Base-by-base conservation (phyloP, 2,329 filamentous ascomycete species). In the Beauveria medogensis region DNA sequence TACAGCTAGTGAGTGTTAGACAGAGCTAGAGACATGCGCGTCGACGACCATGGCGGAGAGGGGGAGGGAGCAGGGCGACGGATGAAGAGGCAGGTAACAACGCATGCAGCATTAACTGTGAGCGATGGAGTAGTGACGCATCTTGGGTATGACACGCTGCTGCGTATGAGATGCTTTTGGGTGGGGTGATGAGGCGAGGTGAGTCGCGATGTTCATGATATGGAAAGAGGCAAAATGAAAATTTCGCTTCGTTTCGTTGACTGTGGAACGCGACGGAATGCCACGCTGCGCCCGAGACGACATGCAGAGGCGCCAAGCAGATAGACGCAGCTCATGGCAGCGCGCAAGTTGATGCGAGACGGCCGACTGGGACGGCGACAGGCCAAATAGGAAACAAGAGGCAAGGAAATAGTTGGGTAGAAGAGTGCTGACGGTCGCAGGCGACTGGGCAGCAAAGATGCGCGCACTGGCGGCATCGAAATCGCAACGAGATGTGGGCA, bases 391-490 rank as follows among this genome's bases (percentile, higher is more conserved):
- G n/a, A 20, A 37, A 20, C 5, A 34, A 20, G 22, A 37, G 12
- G 34, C 34, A 16, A 37, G 30, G 7, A 9, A 50, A 41, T 50
- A 18, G 56, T 57, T 55, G 50, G 41, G 58, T 20, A 60, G 53
- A 55, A 5, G 51, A 22, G 51, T 34, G 22, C 41, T 28, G 50
- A 59, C 28, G 28, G 20, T 37, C 22, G 59, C 40, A 53, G 16
- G 43, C 18, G 34, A 47, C 28, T 46, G 57, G 50, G 34, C 41
- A 53, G 57, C 57, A 28, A 54, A 20, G 48, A 26, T 40, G 46
- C 14, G 10, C 46, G 59, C 54, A 55, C 56, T 55, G 20, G 52
- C 56, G 54, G 57, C 51, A 61, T 59, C 60, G 58, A 64, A 62
- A 55, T 60, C 14, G 34, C 50, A n/a, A 48, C 28, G 37, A 64